These are phyloP conservation scores for Zasmidium citrigriseum DNA, from an alignment of 2,329 filamentous ascomycete genomes.

Conservation along the genomic window DNA sequence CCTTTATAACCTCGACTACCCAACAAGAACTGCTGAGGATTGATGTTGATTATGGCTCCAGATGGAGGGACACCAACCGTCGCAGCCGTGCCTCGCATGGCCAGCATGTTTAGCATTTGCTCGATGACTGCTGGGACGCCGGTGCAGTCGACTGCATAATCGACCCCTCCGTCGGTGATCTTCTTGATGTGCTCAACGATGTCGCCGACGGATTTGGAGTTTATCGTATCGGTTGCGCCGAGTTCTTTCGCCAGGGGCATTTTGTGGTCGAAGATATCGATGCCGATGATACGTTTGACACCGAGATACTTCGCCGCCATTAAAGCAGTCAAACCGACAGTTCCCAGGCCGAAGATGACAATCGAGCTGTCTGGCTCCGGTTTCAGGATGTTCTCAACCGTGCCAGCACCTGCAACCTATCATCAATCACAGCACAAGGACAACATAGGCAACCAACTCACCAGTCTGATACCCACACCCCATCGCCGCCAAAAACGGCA, in stretches of 20 bases:
- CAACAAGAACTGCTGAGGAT: constrained; percentile 16
- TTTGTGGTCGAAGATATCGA: constrained; percentile 23
- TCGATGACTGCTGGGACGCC: constrained; percentile 22
- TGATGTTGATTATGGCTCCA: constrained; percentile 19
- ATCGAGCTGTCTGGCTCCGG: constrained; percentile 15
- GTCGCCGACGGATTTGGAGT: constrained; percentile 13
- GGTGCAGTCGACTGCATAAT: constrained; percentile 22
- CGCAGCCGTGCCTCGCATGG: constrained; percentile 22
- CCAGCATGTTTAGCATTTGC: constrained; percentile 16
- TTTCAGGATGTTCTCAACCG: constrained; percentile 22
- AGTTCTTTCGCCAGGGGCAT: constrained; percentile 19
- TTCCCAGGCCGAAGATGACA: constrained; percentile 22
- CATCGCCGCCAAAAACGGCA: constrained; percentile 18
- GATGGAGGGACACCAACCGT: constrained; percentile 22
- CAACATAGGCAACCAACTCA: background rate
- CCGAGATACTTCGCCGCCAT: constrained; percentile 23
- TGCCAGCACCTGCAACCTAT: constrained; percentile 12
- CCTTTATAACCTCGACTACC: constrained; percentile 18
- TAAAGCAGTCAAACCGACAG: constrained; percentile 22
- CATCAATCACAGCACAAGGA: background rate
- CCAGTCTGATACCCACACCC: constrained; percentile 25
- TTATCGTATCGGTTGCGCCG: constrained; percentile 20
- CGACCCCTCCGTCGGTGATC: constrained; percentile 13
- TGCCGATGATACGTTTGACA: constrained; percentile 23
- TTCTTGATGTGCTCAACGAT: constrained; percentile 17